phyloP scores from a whole-genome alignment of 2,329 filamentous ascomycete genomes.

The Aspergillus quadrilineatus region DNA sequence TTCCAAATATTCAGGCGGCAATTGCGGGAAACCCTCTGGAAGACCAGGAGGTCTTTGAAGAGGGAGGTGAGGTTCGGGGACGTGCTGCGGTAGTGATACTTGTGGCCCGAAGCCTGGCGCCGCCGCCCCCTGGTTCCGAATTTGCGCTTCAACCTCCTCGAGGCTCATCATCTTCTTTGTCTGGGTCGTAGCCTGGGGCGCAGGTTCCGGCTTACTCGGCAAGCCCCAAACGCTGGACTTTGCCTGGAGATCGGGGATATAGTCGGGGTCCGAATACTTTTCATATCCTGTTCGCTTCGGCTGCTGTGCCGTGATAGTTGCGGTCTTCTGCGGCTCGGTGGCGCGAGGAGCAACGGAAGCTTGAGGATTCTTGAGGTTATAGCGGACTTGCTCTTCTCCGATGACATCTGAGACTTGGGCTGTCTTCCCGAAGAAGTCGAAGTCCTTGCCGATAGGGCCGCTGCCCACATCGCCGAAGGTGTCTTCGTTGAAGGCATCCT shows the following conservation, averaged over 20 bases:
- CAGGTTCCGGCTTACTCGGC: constrained; percentile 37
- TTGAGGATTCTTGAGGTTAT: constrained; percentile 68
- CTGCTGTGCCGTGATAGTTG: constrained; percentile 48
- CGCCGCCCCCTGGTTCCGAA: constrained; percentile 64
- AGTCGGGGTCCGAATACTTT: constrained; percentile 80
- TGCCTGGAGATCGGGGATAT: constrained; percentile 85
- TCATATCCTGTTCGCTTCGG: constrained; percentile 83
- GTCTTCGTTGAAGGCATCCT: constrained; percentile 95
- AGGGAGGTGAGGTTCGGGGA: constrained; percentile 32
- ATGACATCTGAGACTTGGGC: constrained; percentile 82
- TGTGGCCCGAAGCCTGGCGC: constrained; percentile 25
- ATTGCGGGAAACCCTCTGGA: constrained; percentile 33
- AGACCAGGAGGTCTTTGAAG: constrained; percentile 31
- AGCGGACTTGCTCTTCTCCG: constrained; percentile 86
- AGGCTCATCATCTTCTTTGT: constrained; percentile 85
- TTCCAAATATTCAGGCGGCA: constrained; percentile 51
- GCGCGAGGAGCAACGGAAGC: constrained; percentile 36
- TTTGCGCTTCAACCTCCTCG: constrained; percentile 93
- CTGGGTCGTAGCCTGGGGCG: constrained; percentile 23
- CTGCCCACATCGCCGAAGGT: constrained; percentile 68
- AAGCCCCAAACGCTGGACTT: constrained; percentile 92
- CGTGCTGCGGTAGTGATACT: constrained; percentile 29
- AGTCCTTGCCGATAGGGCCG: constrained; percentile 75
- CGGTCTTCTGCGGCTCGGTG: constrained; percentile 27
- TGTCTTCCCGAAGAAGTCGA: constrained; percentile 94